Percentiles rank a stretch among this genome's conserved stretches.
These are phyloP conservation scores for Xanthoconium separans DNA, from an alignment of 1,284 basidiomycete genomes.

Conservation along the genomic window DNA sequence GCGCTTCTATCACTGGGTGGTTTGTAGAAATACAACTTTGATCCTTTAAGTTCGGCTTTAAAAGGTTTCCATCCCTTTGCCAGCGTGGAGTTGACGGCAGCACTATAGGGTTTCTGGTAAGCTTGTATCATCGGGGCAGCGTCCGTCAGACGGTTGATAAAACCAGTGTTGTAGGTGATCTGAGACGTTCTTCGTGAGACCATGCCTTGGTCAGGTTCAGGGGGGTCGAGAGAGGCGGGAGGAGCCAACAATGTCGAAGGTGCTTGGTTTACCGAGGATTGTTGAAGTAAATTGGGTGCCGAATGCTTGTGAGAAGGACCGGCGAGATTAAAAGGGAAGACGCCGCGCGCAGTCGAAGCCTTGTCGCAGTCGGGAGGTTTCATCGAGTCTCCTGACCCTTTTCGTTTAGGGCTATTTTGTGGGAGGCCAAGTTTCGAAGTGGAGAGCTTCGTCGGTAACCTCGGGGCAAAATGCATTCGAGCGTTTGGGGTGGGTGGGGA, in stretches of 20 bases:
- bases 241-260: slow-evolving; percentile 48
- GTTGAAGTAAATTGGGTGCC: slow-evolving; percentile 16
- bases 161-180: slow-evolving; percentile 70
- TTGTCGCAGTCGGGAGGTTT: slow-evolving; percentile 32
- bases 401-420: slow-evolving; percentile 51
- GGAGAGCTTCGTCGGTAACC: slow-evolving; percentile 65
- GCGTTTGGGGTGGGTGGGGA: slow-evolving; percentile 23
- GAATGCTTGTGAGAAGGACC: slow-evolving; percentile 33
- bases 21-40: slow-evolving; percentile 82
- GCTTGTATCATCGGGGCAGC: slow-evolving; percentile 40
- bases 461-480: slow-evolving; percentile 58
- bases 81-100: slow-evolving; percentile 34
- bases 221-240: slow-evolving; percentile 42
- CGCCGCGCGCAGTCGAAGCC: slow-evolving; percentile 24
- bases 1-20: slow-evolving; percentile 64
- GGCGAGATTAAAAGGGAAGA: slow-evolving; percentile 34
- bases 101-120: slow-evolving; percentile 29
- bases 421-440: slow-evolving; percentile 43
- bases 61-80: slow-evolving; percentile 80
- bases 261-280: slow-evolving; percentile 19
- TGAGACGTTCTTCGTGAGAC: slow-evolving; percentile 66
- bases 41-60: slow-evolving; percentile 77
- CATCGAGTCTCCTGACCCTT: slow-evolving; percentile 44
- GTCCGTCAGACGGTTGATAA: slow-evolving; percentile 69
- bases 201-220: slow-evolving; percentile 22